A percentile compares a stretch with the other conserved stretches of the same genome.
These are phyloP conservation scores for Austroboletus novae-zelandiae DNA, from an alignment of 1,284 basidiomycete genomes.

Conservation along the genomic window DNA sequence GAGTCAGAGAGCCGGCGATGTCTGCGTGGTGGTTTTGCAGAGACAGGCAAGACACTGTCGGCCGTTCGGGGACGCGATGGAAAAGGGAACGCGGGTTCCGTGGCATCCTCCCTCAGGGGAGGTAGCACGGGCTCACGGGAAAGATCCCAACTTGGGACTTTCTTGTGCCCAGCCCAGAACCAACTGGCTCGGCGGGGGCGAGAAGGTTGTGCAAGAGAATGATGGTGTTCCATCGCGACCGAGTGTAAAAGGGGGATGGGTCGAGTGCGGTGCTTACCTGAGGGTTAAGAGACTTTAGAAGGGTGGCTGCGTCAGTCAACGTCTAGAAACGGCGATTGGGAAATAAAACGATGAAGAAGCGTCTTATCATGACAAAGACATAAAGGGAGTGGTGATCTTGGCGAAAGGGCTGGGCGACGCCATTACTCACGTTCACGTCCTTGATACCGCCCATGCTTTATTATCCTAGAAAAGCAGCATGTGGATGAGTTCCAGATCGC, in stretches of 20 bases:
- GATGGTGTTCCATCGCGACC: too few relatives aligned
- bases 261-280: conserved; percentile 30
- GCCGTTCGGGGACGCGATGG: background rate
- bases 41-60: background rate
- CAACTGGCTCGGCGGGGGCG: conserved; percentile 27
- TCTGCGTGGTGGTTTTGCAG: background rate
- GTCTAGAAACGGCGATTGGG: conserved; percentile 24
- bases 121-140: conserved; percentile 15
- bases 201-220: background rate
- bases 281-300: conserved; percentile 19
- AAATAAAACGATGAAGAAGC: conserved; percentile 7
- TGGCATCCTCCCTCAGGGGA: conserved; percentile 13
- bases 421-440: conserved; percentile 29
- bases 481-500: background rate
- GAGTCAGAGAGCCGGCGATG: conserved; percentile 7
- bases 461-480: background rate
- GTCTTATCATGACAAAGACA: background rate
- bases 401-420: background rate
- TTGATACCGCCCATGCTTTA: conserved; percentile 26
- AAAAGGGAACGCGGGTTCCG: background rate
- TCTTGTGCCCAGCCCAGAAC: conserved; percentile 28
- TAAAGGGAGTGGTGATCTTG: background rate
- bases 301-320: conserved; percentile 32
- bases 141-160: conserved; percentile 19
- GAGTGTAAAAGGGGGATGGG: background rate